A percentile compares a stretch with the other conserved stretches of the same genome.
Conservation (phyloP, 2,329 filamentous ascomycete genomes). For the Talaromyces sp. region DNA sequence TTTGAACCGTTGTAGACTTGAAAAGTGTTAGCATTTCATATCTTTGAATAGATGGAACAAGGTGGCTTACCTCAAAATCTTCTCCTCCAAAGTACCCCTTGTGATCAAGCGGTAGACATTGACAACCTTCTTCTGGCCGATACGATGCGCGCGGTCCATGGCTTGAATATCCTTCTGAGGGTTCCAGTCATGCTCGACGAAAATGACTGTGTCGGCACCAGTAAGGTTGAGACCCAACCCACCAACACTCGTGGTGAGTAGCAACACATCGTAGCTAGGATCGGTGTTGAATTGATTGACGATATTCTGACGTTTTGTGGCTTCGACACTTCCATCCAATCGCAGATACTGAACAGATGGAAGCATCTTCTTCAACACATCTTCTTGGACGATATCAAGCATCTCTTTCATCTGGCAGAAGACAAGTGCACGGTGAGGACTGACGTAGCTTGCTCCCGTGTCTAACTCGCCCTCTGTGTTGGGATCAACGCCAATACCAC, state of each 20-base stretch:
- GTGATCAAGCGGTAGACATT: conserved; percentile 98
- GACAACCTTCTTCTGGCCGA: conserved; percentile 99
- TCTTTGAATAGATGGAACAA: too few species aligned
- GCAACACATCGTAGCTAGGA: conserved; percentile 88
- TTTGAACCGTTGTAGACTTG: conserved; percentile 94
- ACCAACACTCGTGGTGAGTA: conserved; percentile 92
- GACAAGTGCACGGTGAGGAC: conserved; percentile 89
- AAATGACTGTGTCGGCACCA: conserved; percentile 96
- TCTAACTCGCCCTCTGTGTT: conserved; percentile 52
- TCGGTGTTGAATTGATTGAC: conserved; percentile 99
- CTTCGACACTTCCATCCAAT: conserved; percentile 90
- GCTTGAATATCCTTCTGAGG: conserved; percentile 97
- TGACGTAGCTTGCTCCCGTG: conserved; percentile 72
- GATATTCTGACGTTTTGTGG: conserved; percentile 90
- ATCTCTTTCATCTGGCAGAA: conserved; percentile 99
- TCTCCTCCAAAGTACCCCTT: conserved; percentile 92
- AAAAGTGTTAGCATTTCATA: background rate
- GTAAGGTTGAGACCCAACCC: conserved; percentile 93
- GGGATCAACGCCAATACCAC: conserved; percentile 81
- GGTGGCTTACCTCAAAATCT: conserved; percentile 72
- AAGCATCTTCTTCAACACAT: conserved; percentile 85
- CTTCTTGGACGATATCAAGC: conserved; percentile 97
- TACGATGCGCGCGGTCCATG: conserved; percentile 97
- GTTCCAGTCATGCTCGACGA: conserved; percentile 99
- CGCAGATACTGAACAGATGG: conserved; percentile 89